Evolutionary conservation across 441 rosid genomes (phyloP), one percentile per base, ranked within the genome.

Genomic region (Gossypium gossypioides): DNA sequence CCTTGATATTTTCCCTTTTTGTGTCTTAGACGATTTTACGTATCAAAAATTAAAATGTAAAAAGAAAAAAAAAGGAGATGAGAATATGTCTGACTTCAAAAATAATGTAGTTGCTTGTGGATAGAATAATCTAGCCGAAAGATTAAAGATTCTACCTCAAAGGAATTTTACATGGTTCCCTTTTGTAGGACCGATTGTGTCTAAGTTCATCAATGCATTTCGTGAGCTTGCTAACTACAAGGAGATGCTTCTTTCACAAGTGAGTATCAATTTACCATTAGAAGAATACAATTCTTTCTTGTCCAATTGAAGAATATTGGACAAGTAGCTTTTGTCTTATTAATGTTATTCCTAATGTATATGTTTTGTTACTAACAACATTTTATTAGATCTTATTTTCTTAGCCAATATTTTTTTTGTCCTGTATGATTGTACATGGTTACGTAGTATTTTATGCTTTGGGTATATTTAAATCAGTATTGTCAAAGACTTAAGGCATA

Each of bases 221-320:
- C 90, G 84, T 44, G 98, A 93, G 84, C 87, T 93, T 83, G 84
- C 92, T 75, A 79, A 91, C 54, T 87, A 86, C 69, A 91, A 91
- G 78, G 98, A 93, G 89, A 85, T 93, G 78, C 89, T 93, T 67
- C 85, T 87, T 81, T 88, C 98, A 73, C 93, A 93, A 83, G 96
- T 93, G 81, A 85, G 90, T 83, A 42, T 76, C 79, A 58, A 69
- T 55, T 54, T 73, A 68, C 68, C 40, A 34, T 65, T 55, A 67
- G 15, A 67, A 48, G 27, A 74, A 37, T 37, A 13, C 29, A 34
- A 24, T 73, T 46, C 32, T 21, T 48, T 29, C 24, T 61, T 21
- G 6, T 6, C 25, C 10, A 62, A 62, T 62, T 62, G 15, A 32
- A 18, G 40, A 19, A 34, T 18, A 4, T 27, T 25, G 46, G 19